Evolutionary conservation across 257 asterid species (phyloP), one percentile per base, ranked within the genome.

Genomic region (Salvia miltiorrhiza): DNA sequence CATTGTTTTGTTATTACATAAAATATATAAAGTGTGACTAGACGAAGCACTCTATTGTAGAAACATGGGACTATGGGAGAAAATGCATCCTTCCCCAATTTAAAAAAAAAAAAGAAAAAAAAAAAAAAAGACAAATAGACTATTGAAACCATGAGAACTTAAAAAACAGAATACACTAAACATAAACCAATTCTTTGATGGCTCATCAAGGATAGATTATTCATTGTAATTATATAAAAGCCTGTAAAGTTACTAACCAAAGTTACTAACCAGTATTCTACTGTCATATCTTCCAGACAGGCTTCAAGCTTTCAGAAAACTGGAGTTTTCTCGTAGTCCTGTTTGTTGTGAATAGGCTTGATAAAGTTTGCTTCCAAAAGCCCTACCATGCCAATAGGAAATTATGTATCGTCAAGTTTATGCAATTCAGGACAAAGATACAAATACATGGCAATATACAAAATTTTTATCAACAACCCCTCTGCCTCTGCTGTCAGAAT

Each of bases 311-410:
- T 93, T 71, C 88, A 96, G 81, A 93, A 90, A 66, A 90, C 80
- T n/a, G 95, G 83, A 64, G 97, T 90, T 81, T 81, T 90, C 88
- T 93, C 98, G 37, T 90, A 93, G 70, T 90, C 98, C 70, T 93
- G 98, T 79, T 93, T 93, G 80, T 86, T 88, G 86, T 93, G 98
- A 17, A 87, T 87, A 30, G 97, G 97, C 76, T 86, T 79, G 10
- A 93, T 82, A 71, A 93, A 90, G 79, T 93, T 83, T 63, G 98
- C 98, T 79, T 93, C 98, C 65, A 93, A 79, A 79, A 93, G 84
- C 64, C 98, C 98, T 93, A 82, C 20, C 54, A 68, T 57, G 48
- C 59, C 67, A 77, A 33, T 54, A 48, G 49, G 54, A 71, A 63
- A 65, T 72, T 52, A 67, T 48, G 59, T 23, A 16, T 48, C 47